Evolutionary conservation across 768 basidiomycete species (phyloP).

Genomic region (Suillus luteus): DNA sequence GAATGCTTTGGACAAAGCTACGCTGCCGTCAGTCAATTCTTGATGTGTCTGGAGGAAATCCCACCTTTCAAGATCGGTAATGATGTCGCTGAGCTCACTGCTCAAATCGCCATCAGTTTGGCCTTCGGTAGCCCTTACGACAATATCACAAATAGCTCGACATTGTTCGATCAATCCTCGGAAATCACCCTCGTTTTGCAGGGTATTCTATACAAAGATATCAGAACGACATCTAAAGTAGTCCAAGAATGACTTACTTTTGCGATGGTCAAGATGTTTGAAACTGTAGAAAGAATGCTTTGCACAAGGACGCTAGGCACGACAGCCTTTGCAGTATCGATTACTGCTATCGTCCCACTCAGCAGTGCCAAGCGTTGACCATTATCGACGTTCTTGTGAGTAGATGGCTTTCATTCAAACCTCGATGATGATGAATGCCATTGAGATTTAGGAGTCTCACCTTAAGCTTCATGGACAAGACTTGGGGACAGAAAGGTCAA

Average conservation of each 20-base stretch:
- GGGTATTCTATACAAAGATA: neutral
- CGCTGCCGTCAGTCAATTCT: neutral
- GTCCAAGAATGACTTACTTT: neutral
- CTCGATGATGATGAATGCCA: neutral
- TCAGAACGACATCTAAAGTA: neutral
- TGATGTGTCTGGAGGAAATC: no score
- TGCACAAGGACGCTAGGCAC: neutral
- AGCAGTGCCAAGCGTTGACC: neutral
- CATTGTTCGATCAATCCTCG: neutral
- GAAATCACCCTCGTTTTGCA: neutral
- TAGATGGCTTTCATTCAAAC: neutral
- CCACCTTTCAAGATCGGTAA: neutral
- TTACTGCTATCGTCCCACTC: neutral
- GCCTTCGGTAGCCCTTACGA: neutral
- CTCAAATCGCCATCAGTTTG: neutral
- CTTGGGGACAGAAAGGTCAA: constrained; percentile 4
- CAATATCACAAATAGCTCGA: neutral
- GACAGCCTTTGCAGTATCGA: neutral
- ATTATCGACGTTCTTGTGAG: neutral
- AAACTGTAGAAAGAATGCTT: neutral
- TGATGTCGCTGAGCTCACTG: neutral
- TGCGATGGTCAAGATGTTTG: neutral
- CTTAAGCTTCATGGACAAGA: neutral
- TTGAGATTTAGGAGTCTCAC: neutral
- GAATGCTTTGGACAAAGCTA: neutral